phyloP scores from a whole-genome alignment of 2,329 filamentous ascomycete species.

The Fusarium sp. region DNA sequence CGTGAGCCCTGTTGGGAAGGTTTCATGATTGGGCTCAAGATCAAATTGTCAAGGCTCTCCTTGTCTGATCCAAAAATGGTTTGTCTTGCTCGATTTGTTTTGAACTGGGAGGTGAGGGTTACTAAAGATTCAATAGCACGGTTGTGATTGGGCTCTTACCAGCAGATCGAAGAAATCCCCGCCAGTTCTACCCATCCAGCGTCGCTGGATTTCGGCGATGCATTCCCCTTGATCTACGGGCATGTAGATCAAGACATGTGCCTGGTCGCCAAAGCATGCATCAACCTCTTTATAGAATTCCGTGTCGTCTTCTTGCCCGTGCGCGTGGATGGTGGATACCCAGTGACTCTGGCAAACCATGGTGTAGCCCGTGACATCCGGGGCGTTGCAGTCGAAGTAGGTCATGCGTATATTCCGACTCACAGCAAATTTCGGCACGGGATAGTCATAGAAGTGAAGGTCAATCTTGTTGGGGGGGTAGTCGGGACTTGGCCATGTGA shows the following conservation, averaged over 20 bases:
- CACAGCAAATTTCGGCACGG: neutral
- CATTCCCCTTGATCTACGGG: neutral
- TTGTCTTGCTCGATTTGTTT: neutral
- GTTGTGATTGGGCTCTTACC: neutral
- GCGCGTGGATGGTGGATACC: neutral
- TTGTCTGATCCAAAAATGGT: neutral
- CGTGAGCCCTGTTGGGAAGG: neutral
- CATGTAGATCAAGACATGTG: neutral
- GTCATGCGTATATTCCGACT: neutral
- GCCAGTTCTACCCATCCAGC: neutral
- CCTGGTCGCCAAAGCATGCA: neutral
- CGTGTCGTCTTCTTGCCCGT: neutral
- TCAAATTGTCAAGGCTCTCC: rapidly evolving
- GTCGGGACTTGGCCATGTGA: neutral
- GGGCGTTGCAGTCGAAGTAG: neutral
- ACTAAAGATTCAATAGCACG: neutral
- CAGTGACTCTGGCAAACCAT: neutral
- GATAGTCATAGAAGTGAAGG: neutral
- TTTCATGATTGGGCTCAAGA: neutral
- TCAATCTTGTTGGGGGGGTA: neutral
- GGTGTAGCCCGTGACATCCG: neutral
- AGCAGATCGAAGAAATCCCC: neutral
- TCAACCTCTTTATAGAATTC: neutral
- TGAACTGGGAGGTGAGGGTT: neutral
- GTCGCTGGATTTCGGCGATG: neutral